These are phyloP conservation scores for Saccharomyces mikatae DNA, from an alignment of 805 yeast genomes.

Conservation along the genomic window DNA sequence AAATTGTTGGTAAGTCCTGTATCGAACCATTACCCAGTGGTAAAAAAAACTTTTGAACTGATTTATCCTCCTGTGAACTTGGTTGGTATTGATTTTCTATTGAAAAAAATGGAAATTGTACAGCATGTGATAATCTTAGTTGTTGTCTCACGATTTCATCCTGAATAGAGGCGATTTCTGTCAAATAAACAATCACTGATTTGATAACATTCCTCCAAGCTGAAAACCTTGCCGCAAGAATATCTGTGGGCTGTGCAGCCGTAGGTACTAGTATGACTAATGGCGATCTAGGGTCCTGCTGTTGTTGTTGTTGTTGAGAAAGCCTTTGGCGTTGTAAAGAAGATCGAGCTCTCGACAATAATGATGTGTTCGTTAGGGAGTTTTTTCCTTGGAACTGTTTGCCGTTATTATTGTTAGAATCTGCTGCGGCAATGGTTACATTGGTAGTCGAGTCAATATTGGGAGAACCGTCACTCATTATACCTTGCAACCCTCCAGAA, in stretches of 20 bases:
- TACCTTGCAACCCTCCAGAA: neutral
- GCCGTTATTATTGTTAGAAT: neutral
- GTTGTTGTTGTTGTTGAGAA: conserved; percentile 4
- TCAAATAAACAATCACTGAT: conserved; percentile 64
- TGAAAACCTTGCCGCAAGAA: conserved; percentile 71
- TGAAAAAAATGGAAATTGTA: conserved; percentile 36
- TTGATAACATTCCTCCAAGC: conserved; percentile 80
- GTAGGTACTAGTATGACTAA: conserved; percentile 45
- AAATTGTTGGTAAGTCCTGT: conserved; percentile 69
- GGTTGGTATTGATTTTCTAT: conserved; percentile 27
- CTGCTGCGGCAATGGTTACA: neutral
- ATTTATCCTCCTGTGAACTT: conserved; percentile 16
- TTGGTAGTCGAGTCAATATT: neutral
- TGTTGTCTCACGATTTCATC: conserved; percentile 86
- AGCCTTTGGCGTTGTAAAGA: conserved; percentile 10
- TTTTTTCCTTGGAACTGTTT: conserved; percentile 7
- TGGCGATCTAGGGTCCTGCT: conserved; percentile 42
- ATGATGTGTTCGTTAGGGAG: conserved; percentile 11
- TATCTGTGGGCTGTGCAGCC: conserved; percentile 73
- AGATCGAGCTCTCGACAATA: conserved; percentile 9
- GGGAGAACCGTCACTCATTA: neutral
- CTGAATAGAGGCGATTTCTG: conserved; percentile 74
- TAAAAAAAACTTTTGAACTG: conserved; percentile 45
- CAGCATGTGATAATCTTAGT: conserved; percentile 70
- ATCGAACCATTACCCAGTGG: conserved; percentile 75